Conservation (phyloP, 257 asterid genomes). For the Eustoma russellianum region DNA sequence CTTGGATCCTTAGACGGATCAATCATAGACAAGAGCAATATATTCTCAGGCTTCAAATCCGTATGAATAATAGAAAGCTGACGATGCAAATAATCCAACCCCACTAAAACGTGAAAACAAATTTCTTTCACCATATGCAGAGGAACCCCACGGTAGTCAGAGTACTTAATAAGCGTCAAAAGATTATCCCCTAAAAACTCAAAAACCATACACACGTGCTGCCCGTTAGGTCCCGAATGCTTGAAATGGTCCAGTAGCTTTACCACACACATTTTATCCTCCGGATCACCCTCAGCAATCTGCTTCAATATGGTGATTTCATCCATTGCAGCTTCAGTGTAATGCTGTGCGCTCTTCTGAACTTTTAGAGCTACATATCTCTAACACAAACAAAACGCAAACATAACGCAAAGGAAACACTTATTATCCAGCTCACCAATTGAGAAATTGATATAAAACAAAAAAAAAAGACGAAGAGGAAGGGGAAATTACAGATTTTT, state of each 20-base stretch:
- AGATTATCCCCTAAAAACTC: slow-evolving; percentile 94
- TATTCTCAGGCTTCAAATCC: slow-evolving; percentile 94
- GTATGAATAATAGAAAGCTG: slow-evolving; percentile 95
- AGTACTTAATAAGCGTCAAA: slow-evolving; percentile 74
- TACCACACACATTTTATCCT: slow-evolving; percentile 82
- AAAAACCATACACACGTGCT: slow-evolving; percentile 94
- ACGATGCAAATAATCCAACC: slow-evolving; percentile 85
- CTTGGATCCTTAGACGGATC: slow-evolving; percentile 80
- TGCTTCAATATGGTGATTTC: slow-evolving; percentile 84
- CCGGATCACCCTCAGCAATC: slow-evolving; percentile 88
- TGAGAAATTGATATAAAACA: neutral
- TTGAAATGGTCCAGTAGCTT: slow-evolving; percentile 90
- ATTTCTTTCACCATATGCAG: slow-evolving; percentile 83
- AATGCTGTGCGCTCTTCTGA: slow-evolving; percentile 94
- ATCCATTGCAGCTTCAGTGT: slow-evolving; percentile 95
- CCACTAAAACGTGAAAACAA: slow-evolving; percentile 72
- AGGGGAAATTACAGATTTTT: slow-evolving; percentile 42
- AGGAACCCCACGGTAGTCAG: slow-evolving; percentile 73
- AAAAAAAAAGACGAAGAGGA: neutral
- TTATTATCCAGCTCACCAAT: too few species aligned
- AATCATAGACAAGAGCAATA: slow-evolving; percentile 64
- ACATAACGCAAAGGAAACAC: neutral
- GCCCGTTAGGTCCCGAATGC: slow-evolving; percentile 97
- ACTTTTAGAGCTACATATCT: slow-evolving; percentile 81
- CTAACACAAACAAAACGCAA: slow-evolving; percentile 23